Conservation (phyloP, 495 filamentous ascomycete species). For the Penicillium pulvis region DNA sequence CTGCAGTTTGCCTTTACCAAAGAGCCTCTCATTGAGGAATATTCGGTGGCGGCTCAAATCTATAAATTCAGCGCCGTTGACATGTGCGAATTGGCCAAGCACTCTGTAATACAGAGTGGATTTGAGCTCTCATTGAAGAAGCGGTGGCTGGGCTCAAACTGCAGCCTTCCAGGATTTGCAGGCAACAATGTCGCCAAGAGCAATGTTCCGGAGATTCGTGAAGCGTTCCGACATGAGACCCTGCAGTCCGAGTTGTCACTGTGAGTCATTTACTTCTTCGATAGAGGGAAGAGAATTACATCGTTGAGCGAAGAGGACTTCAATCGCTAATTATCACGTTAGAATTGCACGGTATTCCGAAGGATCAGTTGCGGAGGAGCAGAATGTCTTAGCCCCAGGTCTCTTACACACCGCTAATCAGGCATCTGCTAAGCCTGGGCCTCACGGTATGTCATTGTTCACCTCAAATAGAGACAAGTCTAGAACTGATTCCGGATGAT, state of each 20-base stretch:
- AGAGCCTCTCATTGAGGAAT: slow-evolving; percentile 97
- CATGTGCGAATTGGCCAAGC: slow-evolving; percentile 97
- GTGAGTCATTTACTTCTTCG: slow-evolving; percentile 49
- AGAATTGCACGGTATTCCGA: slow-evolving; percentile 38
- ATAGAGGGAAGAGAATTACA: neutral
- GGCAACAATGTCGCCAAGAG: slow-evolving; percentile 94
- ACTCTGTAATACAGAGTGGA: slow-evolving; percentile 91
- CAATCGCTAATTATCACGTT: neutral
- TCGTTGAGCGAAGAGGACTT: neutral
- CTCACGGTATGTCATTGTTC: neutral
- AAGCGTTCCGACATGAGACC: slow-evolving; percentile 85
- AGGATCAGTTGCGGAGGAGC: slow-evolving; percentile 16
- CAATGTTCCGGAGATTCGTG: slow-evolving; percentile 90
- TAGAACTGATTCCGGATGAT: neutral
- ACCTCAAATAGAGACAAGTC: neutral
- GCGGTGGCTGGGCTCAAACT: slow-evolving; percentile 82
- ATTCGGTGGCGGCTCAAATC: slow-evolving; percentile 95
- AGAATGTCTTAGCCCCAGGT: slow-evolving; percentile 16
- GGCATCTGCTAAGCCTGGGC: slow-evolving; percentile 10
- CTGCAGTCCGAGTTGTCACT: slow-evolving; percentile 77
- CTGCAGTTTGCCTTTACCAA: slow-evolving; percentile 98
- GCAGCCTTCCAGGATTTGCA: slow-evolving; percentile 66
- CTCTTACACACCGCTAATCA: slow-evolving; percentile 24
- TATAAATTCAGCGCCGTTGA: slow-evolving; percentile 97
- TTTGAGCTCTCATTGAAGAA: slow-evolving; percentile 88